A percentile compares a stretch with the other conserved stretches of the same genome.
These are phyloP conservation scores for Salix viminalis DNA, from an alignment of 345 rosid species.

Conservation along the genomic window DNA sequence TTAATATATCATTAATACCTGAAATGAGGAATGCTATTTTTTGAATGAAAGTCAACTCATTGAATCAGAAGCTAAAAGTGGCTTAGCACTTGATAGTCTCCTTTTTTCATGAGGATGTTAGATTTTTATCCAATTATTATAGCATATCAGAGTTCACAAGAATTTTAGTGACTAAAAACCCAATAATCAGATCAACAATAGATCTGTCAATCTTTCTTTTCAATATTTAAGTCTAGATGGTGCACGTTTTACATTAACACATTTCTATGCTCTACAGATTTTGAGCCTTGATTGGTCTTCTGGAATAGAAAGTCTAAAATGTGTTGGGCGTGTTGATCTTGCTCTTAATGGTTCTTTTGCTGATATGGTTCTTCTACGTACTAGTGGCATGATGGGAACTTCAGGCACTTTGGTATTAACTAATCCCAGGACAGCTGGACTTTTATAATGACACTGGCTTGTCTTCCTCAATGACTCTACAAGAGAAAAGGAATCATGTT, in stretches of 20 bases:
- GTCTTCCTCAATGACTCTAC: slow-evolving; percentile 9
- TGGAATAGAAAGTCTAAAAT: slow-evolving; percentile 23
- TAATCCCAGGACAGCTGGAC: slow-evolving; percentile 31
- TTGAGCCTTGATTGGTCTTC: slow-evolving; percentile 27
- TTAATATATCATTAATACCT: not conserved
- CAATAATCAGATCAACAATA: not conserved
- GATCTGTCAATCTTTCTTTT: not conserved
- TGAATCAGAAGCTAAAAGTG: not conserved
- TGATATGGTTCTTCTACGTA: slow-evolving; percentile 21
- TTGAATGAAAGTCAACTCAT: not conserved
- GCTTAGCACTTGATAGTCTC: not conserved
- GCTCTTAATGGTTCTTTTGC: slow-evolving; percentile 32
- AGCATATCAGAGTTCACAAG: not conserved
- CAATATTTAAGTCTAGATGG: not conserved
- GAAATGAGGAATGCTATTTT: not conserved
- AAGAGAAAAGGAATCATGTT: slow-evolving; percentile 16
- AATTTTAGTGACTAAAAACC: not conserved
- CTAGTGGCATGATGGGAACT: slow-evolving; percentile 3
- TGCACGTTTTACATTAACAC: not conserved
- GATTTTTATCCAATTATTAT: not conserved
- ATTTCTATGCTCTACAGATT: slow-evolving; percentile 11
- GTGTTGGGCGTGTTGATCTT: slow-evolving; percentile 24
- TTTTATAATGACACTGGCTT: slow-evolving; percentile 23
- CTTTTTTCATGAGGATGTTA: not conserved
- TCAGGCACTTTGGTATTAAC: slow-evolving; percentile 23